Conservation (phyloP, 2,329 filamentous ascomycete genomes). For the Teratosphaeria destructans region DNA sequence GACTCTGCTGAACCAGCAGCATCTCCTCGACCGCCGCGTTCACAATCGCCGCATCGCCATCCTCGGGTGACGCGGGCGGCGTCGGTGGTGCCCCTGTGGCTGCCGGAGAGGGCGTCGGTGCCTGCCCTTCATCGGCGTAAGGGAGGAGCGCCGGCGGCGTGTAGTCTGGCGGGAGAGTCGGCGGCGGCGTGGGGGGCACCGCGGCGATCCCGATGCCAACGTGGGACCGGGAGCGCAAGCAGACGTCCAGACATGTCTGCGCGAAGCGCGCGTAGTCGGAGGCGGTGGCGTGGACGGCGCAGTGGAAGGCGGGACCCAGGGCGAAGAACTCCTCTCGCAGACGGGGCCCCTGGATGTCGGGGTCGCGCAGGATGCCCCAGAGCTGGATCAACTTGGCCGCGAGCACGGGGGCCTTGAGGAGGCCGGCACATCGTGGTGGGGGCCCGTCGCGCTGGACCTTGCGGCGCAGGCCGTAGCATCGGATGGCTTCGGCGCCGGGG, state of each 20-base stretch:
- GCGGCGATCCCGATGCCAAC: background rate
- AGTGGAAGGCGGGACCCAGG: background rate
- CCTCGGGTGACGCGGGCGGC: background rate
- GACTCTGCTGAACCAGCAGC: background rate
- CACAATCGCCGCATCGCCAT: background rate
- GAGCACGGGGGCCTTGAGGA: background rate
- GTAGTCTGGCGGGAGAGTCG: background rate
- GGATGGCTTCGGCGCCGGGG: background rate
- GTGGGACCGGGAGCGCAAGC: background rate
- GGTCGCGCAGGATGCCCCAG: background rate
- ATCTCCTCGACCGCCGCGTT: background rate
- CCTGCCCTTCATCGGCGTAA: background rate
- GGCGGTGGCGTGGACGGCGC: background rate
- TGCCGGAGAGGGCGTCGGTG: background rate
- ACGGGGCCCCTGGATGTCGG: background rate
- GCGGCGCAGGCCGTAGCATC: background rate
- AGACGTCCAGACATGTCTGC: background rate
- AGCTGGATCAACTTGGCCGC: background rate
- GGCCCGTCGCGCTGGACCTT: background rate
- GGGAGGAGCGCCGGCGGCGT: background rate
- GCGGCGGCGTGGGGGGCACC: background rate
- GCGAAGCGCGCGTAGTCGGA: background rate
- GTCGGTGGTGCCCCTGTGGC: background rate
- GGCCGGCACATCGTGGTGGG: background rate
- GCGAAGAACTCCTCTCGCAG: background rate